Percentiles rank a stretch among this genome's conserved stretches.
Evolutionary conservation across 768 basidiomycete genomes (phyloP).

Genomic region (Pisolithus sp.): DNA sequence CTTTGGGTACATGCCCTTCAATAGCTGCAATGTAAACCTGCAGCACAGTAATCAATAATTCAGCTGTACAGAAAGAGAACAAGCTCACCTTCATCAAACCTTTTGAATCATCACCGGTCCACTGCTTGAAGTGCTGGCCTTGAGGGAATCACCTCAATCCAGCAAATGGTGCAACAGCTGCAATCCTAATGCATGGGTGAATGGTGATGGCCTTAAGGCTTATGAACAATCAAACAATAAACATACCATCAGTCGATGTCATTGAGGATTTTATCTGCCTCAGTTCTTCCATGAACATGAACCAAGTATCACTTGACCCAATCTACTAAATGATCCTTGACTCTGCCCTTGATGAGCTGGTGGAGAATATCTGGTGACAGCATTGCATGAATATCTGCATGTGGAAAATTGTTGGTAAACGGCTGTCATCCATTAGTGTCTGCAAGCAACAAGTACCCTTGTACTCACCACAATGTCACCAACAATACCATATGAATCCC

Average conservation of each 20-base stretch:
- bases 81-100: neutral
- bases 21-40: neutral
- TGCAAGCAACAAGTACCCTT: too few relatives aligned
- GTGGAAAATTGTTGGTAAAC: neutral
- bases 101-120: neutral
- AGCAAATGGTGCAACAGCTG: too few relatives aligned
- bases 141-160: too few relatives aligned
- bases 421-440: neutral
- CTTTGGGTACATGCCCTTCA: neutral
- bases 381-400: conserved; percentile 28
- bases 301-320: conserved; percentile 18
- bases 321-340: conserved; percentile 35
- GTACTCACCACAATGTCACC: neutral
- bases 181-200: too few relatives aligned
- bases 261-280: too few relatives aligned
- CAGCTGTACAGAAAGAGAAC: neutral
- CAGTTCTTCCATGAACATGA: too few relatives aligned
- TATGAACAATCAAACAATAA: too few relatives aligned
- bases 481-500: conserved; percentile 12
- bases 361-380: conserved; percentile 40
- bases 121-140: too few relatives aligned
- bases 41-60: neutral
- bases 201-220: too few relatives aligned
- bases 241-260: too few relatives aligned
- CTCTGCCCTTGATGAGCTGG: conserved; percentile 40